Evolutionary conservation across 257 asterid genomes (phyloP).

Genomic region (Solanum verrucosum): DNA sequence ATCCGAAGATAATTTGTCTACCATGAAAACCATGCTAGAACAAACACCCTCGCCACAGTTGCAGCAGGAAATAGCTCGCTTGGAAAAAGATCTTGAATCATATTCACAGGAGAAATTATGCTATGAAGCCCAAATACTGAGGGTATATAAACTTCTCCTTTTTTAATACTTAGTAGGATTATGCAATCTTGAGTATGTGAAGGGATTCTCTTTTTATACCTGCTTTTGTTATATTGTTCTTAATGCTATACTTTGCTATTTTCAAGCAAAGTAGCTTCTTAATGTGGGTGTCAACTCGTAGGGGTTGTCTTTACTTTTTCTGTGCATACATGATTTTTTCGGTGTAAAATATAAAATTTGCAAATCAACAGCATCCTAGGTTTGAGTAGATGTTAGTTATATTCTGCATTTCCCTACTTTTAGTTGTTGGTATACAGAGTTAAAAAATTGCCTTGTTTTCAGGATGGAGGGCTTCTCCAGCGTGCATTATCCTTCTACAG

Average conservation of each 20-base stretch:
- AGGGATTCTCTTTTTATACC: neutral
- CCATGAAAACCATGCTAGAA: slow-evolving; percentile 67
- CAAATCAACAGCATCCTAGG: neutral
- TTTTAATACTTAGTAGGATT: neutral
- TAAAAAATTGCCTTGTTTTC: slow-evolving; percentile 7
- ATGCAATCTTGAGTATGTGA: neutral
- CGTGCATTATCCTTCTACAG: slow-evolving; percentile 83
- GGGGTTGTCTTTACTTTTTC: neutral
- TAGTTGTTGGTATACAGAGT: neutral
- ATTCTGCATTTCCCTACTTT: neutral
- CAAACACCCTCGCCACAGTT: slow-evolving; percentile 72
- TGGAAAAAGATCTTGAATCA: slow-evolving; percentile 76
- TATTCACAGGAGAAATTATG: slow-evolving; percentile 78
- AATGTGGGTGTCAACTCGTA: neutral
- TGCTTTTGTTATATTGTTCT: neutral
- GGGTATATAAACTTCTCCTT: slow-evolving; percentile 37
- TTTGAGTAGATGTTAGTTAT: neutral
- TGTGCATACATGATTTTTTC: neutral
- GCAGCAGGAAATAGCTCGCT: slow-evolving; percentile 69
- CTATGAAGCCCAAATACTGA: slow-evolving; percentile 92
- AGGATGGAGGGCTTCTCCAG: slow-evolving; percentile 87
- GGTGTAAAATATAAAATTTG: neutral
- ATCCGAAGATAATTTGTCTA: slow-evolving; percentile 64
- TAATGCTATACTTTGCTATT: neutral
- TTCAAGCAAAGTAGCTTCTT: neutral